Evolutionary conservation across 2,329 filamentous ascomycete genomes (phyloP).

Genomic region (Elsinoe necatrix): DNA sequence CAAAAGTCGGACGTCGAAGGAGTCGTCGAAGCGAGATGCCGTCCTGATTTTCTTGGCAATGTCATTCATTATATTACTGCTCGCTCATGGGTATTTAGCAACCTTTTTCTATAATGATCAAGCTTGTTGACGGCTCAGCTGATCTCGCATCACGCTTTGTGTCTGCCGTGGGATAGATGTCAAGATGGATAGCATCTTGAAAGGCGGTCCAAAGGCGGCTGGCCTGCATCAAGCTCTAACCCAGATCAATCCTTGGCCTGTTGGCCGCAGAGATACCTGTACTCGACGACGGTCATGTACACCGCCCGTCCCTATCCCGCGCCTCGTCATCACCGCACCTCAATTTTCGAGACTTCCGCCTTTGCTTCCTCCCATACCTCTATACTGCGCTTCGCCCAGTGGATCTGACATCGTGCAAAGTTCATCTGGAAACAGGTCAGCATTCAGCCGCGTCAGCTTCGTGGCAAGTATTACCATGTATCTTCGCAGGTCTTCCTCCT

Average conservation of each 20-base stretch:
- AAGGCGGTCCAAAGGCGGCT: neutral
- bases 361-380: constrained; percentile 90
- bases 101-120: neutral
- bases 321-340: constrained; percentile 30
- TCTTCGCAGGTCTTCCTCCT: constrained; percentile 83
- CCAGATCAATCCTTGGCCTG: neutral
- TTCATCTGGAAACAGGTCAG: constrained; percentile 53
- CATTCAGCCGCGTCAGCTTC: neutral
- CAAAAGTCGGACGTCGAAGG: constrained; percentile 4
- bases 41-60: neutral
- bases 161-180: neutral
- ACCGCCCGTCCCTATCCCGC: neutral
- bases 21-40: neutral
- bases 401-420: constrained; percentile 84
- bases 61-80: constrained; percentile 2
- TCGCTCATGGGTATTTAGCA: neutral
- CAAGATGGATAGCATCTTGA: neutral
- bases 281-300: neutral
- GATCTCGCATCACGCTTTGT: neutral
- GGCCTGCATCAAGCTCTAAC: neutral
- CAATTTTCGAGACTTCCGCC: constrained; percentile 81
- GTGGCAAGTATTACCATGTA: constrained; percentile 71
- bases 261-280: neutral
- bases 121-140: no score
- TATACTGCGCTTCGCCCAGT: constrained; percentile 87